Conservation (phyloP, 2,329 filamentous ascomycete genomes). For the Biscogniauxia sp. region DNA sequence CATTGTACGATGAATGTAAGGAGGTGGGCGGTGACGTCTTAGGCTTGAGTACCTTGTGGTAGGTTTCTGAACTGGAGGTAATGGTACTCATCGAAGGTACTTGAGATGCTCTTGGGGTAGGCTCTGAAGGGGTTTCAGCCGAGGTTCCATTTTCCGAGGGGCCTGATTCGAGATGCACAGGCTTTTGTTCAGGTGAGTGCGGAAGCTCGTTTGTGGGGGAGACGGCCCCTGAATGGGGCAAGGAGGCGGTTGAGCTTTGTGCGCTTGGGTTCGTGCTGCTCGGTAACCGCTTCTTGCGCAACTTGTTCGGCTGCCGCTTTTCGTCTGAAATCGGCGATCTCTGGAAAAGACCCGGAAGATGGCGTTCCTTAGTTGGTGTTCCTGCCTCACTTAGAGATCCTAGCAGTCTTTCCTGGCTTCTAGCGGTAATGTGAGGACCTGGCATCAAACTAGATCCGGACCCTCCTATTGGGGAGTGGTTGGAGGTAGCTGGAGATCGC, state of each 20-base stretch:
- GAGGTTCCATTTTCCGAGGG: constrained; percentile 24
- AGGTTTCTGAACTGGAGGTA: constrained; percentile 44
- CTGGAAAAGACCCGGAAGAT: constrained; percentile 68
- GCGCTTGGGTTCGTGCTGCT: constrained; percentile 80
- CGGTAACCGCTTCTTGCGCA: constrained; percentile 81
- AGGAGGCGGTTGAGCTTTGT: constrained; percentile 82
- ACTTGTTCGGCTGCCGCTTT: constrained; percentile 79
- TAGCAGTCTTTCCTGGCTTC: constrained; percentile 49
- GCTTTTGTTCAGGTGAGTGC: constrained; percentile 45
- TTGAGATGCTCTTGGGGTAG: constrained; percentile 47
- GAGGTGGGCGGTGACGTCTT: constrained; percentile 75
- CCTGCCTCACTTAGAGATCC: constrained; percentile 40
- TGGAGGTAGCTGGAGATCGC: constrained; percentile 28
- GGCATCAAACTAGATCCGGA: constrained; percentile 28
- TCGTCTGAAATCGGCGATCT: constrained; percentile 64
- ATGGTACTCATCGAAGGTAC: constrained; percentile 40
- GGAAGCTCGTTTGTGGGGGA: constrained; percentile 45
- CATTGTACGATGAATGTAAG: constrained; percentile 73
- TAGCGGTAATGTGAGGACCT: constrained; percentile 35
- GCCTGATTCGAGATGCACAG: constrained; percentile 17
- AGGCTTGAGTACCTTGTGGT: constrained; percentile 53
- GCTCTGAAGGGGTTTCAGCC: constrained; percentile 39
- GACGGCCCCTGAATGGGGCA: constrained; percentile 47
- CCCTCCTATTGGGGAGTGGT: constrained; percentile 30
- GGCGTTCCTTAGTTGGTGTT: constrained; percentile 65